Evolutionary conservation across 768 basidiomycete genomes (phyloP).

Genomic region (Podaxis sp.): DNA sequence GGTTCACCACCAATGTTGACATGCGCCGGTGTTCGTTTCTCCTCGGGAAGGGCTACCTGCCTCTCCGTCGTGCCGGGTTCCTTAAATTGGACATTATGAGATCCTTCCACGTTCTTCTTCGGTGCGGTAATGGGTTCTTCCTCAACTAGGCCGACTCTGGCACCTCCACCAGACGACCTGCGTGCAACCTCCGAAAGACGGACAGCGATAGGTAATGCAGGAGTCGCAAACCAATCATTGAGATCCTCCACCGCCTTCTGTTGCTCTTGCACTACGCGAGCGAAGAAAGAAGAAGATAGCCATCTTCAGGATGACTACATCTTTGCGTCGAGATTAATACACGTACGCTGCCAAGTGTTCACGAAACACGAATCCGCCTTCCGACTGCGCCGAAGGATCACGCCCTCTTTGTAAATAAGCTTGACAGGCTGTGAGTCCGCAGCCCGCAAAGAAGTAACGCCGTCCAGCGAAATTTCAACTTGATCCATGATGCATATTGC

Average conservation of each 20-base stretch:
- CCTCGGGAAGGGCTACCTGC: too few relatives aligned
- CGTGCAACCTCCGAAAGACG: not conserved
- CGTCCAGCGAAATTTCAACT: conserved; percentile 5
- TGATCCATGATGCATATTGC: not conserved
- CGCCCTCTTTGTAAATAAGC: conserved; percentile 18
- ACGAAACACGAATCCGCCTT: conserved; percentile 11
- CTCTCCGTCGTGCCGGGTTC: not conserved
- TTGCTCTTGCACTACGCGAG: not conserved
- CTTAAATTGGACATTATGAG: not conserved
- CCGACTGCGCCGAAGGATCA: conserved; percentile 9
- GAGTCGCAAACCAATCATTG: conserved; percentile 7
- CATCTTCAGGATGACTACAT: not conserved
- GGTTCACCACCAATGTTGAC: not conserved
- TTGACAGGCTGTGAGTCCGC: not conserved
- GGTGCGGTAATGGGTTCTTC: not conserved
- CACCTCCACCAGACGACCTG: not conserved
- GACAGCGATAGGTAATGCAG: not conserved
- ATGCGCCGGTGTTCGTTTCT: not conserved
- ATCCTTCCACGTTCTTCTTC: not conserved
- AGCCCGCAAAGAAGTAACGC: not conserved
- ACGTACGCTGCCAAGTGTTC: conserved; percentile 27
- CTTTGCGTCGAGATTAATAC: not conserved
- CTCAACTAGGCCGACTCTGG: not conserved
- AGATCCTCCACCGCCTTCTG: not conserved
- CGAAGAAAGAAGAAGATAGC: too few relatives aligned